Evolutionary conservation across 176 grass and related monocot genomes (phyloP).

Genomic region (Oryza meridionalis): DNA sequence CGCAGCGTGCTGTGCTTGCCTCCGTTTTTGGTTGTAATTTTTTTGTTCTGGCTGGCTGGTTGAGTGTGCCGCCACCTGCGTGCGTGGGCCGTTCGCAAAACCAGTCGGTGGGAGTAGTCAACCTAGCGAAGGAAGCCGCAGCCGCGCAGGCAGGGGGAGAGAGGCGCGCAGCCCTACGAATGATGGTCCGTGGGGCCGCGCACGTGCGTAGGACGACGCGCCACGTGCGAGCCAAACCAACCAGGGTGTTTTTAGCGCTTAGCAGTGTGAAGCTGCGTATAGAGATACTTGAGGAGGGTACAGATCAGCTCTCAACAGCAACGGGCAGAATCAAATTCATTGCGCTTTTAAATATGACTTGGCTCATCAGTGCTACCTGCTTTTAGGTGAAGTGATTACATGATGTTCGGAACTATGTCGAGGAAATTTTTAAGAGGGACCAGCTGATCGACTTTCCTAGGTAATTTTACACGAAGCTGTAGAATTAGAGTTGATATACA

Average conservation of each 20-base stretch:
- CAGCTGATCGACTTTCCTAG: too few species aligned
- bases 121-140: neutral
- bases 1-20: neutral
- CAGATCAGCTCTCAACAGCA: neutral
- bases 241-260: constrained; percentile 45
- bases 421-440: neutral
- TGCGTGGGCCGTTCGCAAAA: neutral
- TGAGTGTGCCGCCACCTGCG: neutral
- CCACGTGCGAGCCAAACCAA: constrained; percentile 48
- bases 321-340: neutral
- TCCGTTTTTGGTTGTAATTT: neutral
- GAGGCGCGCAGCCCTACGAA: constrained; percentile 24
- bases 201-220: constrained; percentile 40
- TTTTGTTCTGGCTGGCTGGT: neutral
- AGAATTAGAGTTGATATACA: too few species aligned
- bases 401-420: neutral
- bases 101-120: constrained; percentile 46
- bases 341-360: neutral
- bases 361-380: neutral
- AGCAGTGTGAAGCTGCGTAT: constrained; percentile 14
- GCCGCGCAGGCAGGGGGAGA: neutral
- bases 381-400: neutral
- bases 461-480: too few species aligned
- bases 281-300: neutral
- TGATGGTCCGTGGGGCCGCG: constrained; percentile 46